A percentile compares a stretch with the other conserved stretches of the same genome.
These are phyloP conservation scores for Russula sp. DNA, from an alignment of 768 basidiomycete species.

Conservation along the genomic window DNA sequence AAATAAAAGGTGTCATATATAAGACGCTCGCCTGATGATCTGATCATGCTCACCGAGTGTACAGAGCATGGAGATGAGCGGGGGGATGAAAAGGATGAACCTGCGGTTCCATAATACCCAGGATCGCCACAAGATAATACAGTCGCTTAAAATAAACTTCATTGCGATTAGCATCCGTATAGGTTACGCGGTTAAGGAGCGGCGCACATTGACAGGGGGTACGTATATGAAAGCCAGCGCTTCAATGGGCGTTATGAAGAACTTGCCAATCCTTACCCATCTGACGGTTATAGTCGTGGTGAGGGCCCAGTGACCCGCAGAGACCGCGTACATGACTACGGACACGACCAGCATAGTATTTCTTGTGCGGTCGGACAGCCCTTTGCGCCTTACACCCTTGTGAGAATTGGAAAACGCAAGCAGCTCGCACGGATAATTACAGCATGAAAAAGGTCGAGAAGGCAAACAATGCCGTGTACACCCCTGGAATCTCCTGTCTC, in stretches of 20 bases:
- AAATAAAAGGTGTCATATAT: neutral
- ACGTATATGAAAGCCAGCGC: neutral
- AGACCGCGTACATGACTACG: conserved; percentile 1
- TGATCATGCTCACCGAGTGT: conserved; percentile 3
- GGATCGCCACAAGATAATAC: conserved; percentile 15
- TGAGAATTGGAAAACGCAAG: neutral
- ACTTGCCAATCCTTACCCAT: neutral
- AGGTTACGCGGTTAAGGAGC: neutral
- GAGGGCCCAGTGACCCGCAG: neutral
- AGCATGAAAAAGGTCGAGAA: neutral
- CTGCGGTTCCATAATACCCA: conserved; percentile 11
- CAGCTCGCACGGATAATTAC: neutral
- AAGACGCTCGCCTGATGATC: neutral
- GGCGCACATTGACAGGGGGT: conserved; percentile 7
- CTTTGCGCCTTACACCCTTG: neutral
- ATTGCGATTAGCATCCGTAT: neutral
- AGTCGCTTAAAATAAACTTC: conserved; percentile 8
- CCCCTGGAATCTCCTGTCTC: neutral
- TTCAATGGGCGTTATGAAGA: neutral
- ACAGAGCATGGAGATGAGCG: neutral
- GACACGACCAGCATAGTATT: conserved; percentile 1
- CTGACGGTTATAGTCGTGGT: neutral
- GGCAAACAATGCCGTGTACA: neutral
- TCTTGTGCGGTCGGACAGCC: neutral
- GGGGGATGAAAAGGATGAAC: neutral